A percentile compares a stretch with the other conserved stretches of the same genome.
Conservation (phyloP, 1,284 basidiomycete genomes). For the Retiboletus flavoniger region DNA sequence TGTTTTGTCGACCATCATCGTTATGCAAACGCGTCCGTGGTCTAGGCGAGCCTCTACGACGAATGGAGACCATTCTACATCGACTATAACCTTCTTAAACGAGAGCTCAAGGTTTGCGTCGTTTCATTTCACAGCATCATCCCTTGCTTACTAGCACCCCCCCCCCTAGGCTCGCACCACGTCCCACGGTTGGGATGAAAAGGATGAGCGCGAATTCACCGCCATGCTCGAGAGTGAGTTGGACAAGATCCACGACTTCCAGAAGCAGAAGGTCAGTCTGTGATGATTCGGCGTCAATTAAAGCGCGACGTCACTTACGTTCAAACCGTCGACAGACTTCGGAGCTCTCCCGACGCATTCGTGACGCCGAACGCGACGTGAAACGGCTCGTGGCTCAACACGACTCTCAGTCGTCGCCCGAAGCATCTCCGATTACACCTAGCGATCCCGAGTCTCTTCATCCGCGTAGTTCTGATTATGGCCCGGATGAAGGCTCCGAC, state of each 20-base stretch:
- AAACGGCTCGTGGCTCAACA: constrained; percentile 72
- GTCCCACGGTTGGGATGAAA: constrained; percentile 64
- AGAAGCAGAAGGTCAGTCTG: constrained; percentile 74
- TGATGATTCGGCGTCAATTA: background rate
- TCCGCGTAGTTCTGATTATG: constrained; percentile 44
- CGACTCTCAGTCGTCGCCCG: constrained; percentile 35
- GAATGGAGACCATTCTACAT: constrained; percentile 92
- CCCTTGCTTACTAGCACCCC: background rate
- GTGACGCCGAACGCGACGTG: constrained; percentile 78
- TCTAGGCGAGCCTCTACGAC: constrained; percentile 77
- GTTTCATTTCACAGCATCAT: background rate
- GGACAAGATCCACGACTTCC: constrained; percentile 96
- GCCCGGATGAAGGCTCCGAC: constrained; percentile 72
- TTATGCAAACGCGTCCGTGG: background rate
- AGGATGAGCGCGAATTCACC: constrained; percentile 83
- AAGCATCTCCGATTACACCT: constrained; percentile 27
- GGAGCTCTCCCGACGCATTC: constrained; percentile 80
- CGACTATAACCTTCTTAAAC: constrained; percentile 86
- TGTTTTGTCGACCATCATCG: background rate
- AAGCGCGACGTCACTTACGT: constrained; percentile 3
- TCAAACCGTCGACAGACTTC: constrained; percentile 54
- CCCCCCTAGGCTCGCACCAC: constrained; percentile 54
- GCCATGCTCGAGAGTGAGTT: constrained; percentile 81
- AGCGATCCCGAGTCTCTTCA: constrained; percentile 62
- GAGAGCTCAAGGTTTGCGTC: constrained; percentile 74